phyloP scores from a whole-genome alignment of 306 rosid genomes.

The Casuarina glauca region DNA sequence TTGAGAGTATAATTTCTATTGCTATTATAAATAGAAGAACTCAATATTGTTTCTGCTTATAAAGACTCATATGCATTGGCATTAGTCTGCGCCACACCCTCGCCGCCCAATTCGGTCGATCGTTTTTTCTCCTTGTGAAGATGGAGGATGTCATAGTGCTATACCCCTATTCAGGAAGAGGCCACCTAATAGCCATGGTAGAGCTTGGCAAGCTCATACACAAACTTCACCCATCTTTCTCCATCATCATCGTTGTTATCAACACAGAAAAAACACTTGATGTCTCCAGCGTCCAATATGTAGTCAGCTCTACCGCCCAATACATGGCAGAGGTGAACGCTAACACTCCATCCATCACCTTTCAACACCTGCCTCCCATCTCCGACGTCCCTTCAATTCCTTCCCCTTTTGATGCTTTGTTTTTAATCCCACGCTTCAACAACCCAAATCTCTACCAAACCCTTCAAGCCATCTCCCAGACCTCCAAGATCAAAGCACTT shows the following conservation, averaged over 20 bases:
- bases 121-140: background rate
- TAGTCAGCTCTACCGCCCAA: background rate
- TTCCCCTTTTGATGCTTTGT: background rate
- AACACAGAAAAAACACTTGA: constrained; percentile 1
- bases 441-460: background rate
- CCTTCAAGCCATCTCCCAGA: constrained; percentile 3
- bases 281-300: background rate
- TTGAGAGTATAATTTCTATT: too few species aligned
- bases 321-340: constrained; percentile 1
- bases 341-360: constrained; percentile 3
- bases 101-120: too few species aligned
- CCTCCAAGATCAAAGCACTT: background rate
- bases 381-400: background rate
- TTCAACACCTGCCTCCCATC: background rate
- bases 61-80: too few species aligned
- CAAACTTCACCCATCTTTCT: background rate
- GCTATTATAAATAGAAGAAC: too few species aligned
- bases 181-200: constrained; percentile 25
- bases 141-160: constrained; percentile 25
- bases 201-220: constrained; percentile 27
- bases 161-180: constrained; percentile 23
- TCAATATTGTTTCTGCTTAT: too few species aligned
- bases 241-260: background rate
- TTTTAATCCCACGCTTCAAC: background rate
- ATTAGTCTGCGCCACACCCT: too few species aligned